phyloP scores from a whole-genome alignment of 495 filamentous ascomycete species.

The Aspergillus panamensis region DNA sequence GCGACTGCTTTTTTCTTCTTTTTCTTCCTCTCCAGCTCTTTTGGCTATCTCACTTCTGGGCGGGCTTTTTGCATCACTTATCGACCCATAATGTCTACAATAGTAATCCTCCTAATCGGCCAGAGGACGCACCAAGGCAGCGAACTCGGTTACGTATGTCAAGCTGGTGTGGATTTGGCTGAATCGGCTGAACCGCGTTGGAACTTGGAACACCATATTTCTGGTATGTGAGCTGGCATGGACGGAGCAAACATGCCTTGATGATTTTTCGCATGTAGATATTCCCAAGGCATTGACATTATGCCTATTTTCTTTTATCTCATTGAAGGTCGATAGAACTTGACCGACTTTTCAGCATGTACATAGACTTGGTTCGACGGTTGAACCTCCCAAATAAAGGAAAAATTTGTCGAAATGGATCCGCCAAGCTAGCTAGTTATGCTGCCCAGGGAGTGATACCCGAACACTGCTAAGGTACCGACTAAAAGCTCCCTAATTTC shows the following conservation, averaged over 20 bases:
- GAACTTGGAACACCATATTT: background rate
- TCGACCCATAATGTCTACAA: constrained; percentile 26
- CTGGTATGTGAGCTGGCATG: constrained; percentile 1
- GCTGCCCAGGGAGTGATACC: background rate
- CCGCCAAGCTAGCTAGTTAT: no score
- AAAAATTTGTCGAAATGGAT: no score
- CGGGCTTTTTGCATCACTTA: background rate
- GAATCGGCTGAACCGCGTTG: background rate
- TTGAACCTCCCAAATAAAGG: background rate
- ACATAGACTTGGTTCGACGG: background rate
- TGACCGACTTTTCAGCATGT: background rate
- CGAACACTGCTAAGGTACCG: no score
- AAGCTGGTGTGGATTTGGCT: background rate
- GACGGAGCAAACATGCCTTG: constrained; percentile 4
- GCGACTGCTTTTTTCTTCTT: constrained; percentile 1
- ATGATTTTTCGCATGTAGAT: constrained; percentile 13
- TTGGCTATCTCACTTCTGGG: background rate
- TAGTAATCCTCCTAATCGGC: constrained; percentile 25
- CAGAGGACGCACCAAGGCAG: background rate
- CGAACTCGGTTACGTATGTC: background rate
- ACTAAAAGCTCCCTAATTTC: background rate
- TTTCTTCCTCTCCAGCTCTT: background rate
- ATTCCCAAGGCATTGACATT: constrained; percentile 5
- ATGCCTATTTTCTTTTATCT: background rate
- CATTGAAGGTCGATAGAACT: background rate